A percentile compares a stretch with the other conserved stretches of the same genome.
Conservation (phyloP, 75 land plant genomes). For the Ceratopteris richardii region DNA sequence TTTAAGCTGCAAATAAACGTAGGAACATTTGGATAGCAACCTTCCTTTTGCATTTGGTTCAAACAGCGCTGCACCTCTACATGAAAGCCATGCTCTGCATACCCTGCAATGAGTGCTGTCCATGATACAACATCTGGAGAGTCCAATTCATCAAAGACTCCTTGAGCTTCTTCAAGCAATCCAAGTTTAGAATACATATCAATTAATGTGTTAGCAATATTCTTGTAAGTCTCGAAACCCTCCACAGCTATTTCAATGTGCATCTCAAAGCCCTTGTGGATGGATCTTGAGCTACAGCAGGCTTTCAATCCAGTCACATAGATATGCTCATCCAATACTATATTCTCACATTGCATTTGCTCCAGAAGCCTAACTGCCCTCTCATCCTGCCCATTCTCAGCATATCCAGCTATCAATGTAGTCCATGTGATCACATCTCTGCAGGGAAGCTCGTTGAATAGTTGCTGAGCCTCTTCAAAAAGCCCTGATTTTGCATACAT, state of each 20-base stretch:
- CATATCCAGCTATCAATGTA: conserved; percentile 12
- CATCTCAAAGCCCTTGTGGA: conserved; percentile 16
- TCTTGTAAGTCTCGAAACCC: conserved; percentile 11
- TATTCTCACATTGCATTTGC: conserved; percentile 3
- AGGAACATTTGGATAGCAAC: conserved; percentile 5
- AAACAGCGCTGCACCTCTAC: conserved; percentile 20
- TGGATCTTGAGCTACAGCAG: conserved; percentile 36
- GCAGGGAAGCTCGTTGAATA: conserved; percentile 9
- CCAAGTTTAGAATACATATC: conserved; percentile 39
- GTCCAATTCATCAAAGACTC: conserved; percentile 15
- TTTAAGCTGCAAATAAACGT: conserved; percentile 6
- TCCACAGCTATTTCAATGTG: conserved; percentile 16
- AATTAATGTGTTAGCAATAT: conserved; percentile 18
- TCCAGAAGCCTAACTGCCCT: conserved; percentile 5
- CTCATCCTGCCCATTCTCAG: conserved; percentile 2
- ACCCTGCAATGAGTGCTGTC: conserved; percentile 32
- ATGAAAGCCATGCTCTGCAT: conserved; percentile 23
- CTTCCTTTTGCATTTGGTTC: conserved; percentile 5
- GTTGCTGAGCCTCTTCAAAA: conserved; percentile 3
- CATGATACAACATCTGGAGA: conserved; percentile 31
- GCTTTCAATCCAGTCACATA: conserved; percentile 6
- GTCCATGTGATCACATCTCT: conserved; percentile 20
- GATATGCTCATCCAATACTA: neutral
- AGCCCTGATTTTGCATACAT: conserved; percentile 19
- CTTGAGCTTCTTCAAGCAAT: conserved; percentile 9